Conservation (phyloP, 1,139 yeast genomes). For the Candida labiduridarum region DNA sequence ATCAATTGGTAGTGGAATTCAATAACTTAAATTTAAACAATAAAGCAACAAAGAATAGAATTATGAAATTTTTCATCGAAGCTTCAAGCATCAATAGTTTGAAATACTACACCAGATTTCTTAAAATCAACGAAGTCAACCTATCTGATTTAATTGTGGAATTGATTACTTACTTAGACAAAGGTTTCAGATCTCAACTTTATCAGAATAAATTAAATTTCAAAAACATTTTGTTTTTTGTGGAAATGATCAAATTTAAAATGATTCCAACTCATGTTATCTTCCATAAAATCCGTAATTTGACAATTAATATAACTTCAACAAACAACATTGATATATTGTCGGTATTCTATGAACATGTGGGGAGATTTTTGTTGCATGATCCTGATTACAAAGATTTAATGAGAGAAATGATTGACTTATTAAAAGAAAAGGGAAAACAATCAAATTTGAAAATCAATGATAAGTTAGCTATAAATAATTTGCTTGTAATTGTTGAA, state of each 20-base stretch:
- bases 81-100: constrained; percentile 48
- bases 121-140: constrained; percentile 56
- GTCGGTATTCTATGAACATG: constrained; percentile 67
- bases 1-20: constrained; percentile 58
- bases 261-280: constrained; percentile 71
- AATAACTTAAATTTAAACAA: constrained; percentile 58
- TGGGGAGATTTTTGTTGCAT: constrained; percentile 68
- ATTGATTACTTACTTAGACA: constrained; percentile 57
- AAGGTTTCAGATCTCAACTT: constrained; percentile 61
- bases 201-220: constrained; percentile 54
- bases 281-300: constrained; percentile 67
- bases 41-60: constrained; percentile 70
- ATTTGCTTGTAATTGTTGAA: constrained; percentile 58
- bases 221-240: constrained; percentile 61
- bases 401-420: constrained; percentile 64
- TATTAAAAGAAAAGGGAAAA: constrained; percentile 54
- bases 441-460: constrained; percentile 54
- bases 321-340: constrained; percentile 67
- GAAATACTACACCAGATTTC: constrained; percentile 62
- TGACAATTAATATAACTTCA: constrained; percentile 54
- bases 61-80: constrained; percentile 57
- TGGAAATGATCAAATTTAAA: constrained; percentile 78
- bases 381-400: constrained; percentile 61
- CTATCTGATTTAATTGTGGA: constrained; percentile 59
- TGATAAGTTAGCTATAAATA: constrained; percentile 62